Evolutionary conservation across 2,329 filamentous ascomycete genomes (phyloP).

Genomic region (Harringtonia lauricola): DNA sequence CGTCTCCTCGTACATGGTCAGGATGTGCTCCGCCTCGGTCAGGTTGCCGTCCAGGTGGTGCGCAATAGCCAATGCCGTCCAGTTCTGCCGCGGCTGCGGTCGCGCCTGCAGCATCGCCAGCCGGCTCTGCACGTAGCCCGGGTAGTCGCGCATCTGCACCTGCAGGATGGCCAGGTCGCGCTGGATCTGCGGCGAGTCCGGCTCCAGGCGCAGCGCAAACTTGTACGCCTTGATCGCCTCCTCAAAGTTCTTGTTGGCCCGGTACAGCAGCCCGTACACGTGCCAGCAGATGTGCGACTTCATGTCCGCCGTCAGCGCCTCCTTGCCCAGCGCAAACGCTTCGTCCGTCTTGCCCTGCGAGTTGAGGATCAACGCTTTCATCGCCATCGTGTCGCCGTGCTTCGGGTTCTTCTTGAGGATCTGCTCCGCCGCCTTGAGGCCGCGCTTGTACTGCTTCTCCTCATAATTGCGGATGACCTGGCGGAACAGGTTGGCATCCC

Average conservation of each 20-base stretch:
- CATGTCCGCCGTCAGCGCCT: constrained; percentile 91
- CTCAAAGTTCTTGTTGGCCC: constrained; percentile 93
- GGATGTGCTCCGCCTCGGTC: constrained; percentile 75
- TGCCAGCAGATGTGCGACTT: constrained; percentile 99
- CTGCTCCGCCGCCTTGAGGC: constrained; percentile 90
- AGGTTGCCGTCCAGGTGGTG: constrained; percentile 84
- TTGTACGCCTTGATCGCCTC: constrained; percentile 99
- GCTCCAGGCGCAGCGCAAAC: constrained; percentile 84
- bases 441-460: constrained; percentile 92
- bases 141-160: constrained; percentile 92
- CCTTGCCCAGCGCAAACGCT: constrained; percentile 85
- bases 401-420: constrained; percentile 90
- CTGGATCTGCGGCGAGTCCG: constrained; percentile 89
- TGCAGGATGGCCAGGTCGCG: constrained; percentile 88
- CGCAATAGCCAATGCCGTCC: constrained; percentile 93
- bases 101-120: constrained; percentile 77
- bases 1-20: constrained; percentile 88
- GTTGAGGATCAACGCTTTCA: constrained; percentile 97
- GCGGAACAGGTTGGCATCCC: constrained; percentile 89
- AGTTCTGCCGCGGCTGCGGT: constrained; percentile 77
- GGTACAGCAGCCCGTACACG: constrained; percentile 90
- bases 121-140: constrained; percentile 84
- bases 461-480: constrained; percentile 95
- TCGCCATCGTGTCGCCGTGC: constrained; percentile 96
- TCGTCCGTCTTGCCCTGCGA: constrained; percentile 86